phyloP scores from a whole-genome alignment of 2,329 filamentous ascomycete genomes.

The Neonectria faginata region DNA sequence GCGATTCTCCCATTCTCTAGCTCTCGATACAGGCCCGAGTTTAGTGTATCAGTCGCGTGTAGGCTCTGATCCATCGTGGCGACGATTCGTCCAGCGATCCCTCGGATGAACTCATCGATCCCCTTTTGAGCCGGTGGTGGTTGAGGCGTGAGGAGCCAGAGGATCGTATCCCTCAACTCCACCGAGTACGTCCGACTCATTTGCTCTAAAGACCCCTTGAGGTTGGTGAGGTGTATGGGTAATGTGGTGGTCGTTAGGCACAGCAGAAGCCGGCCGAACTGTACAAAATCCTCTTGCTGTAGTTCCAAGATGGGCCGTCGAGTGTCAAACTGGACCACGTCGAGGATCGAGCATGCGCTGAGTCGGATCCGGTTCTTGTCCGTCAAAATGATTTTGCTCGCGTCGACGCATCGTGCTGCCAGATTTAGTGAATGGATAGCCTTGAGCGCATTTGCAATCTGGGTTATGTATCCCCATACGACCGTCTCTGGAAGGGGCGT shows the following conservation, averaged over 20 bases:
- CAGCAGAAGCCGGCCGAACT: constrained; percentile 87
- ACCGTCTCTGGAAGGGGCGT: constrained; percentile 74
- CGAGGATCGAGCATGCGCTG: constrained; percentile 88
- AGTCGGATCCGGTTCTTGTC: constrained; percentile 91
- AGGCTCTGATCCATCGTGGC: constrained; percentile 80
- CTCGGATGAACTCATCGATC: constrained; percentile 82
- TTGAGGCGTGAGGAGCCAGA: constrained; percentile 81
- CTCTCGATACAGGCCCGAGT: constrained; percentile 78
- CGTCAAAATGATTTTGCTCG: constrained; percentile 89
- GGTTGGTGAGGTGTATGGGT: constrained; percentile 66
- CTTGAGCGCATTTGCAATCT: constrained; percentile 89
- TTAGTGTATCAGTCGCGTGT: constrained; percentile 82
- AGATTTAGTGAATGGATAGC: constrained; percentile 84
- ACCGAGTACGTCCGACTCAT: constrained; percentile 81
- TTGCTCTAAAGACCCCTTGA: constrained; percentile 79
- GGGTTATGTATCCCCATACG: constrained; percentile 92
- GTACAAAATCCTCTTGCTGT: constrained; percentile 87
- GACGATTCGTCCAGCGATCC: constrained; percentile 82
- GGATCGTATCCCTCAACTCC: constrained; percentile 81
- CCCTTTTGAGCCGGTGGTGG: constrained; percentile 70
- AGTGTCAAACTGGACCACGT: constrained; percentile 86
- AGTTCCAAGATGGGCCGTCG: constrained; percentile 77
- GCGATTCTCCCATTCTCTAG: constrained; percentile 90
- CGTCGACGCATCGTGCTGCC: constrained; percentile 86
- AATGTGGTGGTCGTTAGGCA: constrained; percentile 79